These are phyloP conservation scores for Scytalidium sp. DNA, from an alignment of 2,329 filamentous ascomycete genomes.

Conservation along the genomic window DNA sequence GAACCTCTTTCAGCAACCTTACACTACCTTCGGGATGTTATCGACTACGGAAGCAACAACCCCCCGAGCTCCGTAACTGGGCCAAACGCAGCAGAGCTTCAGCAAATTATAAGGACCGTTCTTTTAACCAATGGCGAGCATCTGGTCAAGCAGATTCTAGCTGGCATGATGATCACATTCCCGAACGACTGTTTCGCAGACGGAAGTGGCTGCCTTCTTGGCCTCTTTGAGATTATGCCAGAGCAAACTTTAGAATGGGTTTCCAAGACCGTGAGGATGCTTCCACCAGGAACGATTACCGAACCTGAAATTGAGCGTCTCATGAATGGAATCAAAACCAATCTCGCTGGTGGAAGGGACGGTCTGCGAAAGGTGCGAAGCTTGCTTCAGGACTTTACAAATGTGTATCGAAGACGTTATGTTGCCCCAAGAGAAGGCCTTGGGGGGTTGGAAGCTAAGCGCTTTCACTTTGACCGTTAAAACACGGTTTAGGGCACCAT, in stretches of 20 bases:
- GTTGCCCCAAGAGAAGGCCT: constrained; percentile 92
- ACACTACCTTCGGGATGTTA: constrained; percentile 87
- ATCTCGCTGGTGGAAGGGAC: constrained; percentile 61
- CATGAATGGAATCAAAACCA: constrained; percentile 76
- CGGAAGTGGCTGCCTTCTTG: constrained; percentile 86
- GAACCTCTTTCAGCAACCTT: constrained; percentile 89
- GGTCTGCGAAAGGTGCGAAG: constrained; percentile 74
- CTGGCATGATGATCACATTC: constrained; percentile 99
- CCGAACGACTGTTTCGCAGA: constrained; percentile 94
- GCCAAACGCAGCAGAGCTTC: constrained; percentile 67
- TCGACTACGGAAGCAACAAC: constrained; percentile 82
- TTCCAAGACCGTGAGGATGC: constrained; percentile 74
- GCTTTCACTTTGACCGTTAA: constrained; percentile 69
- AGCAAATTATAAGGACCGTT: constrained; percentile 69
- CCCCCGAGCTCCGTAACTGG: constrained; percentile 58
- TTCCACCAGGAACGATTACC: constrained; percentile 79
- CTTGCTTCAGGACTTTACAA: constrained; percentile 94
- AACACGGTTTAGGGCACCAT: not conserved
- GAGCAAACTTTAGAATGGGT: constrained; percentile 79
- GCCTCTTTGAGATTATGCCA: constrained; percentile 84
- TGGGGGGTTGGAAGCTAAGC: constrained; percentile 79
- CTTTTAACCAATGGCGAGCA: constrained; percentile 68
- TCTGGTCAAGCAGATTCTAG: constrained; percentile 84
- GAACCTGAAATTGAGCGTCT: constrained; percentile 77
- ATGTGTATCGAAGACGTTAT: constrained; percentile 87